phyloP scores from a whole-genome alignment of 345 rosid species.

The Gossypium mustelinum region DNA sequence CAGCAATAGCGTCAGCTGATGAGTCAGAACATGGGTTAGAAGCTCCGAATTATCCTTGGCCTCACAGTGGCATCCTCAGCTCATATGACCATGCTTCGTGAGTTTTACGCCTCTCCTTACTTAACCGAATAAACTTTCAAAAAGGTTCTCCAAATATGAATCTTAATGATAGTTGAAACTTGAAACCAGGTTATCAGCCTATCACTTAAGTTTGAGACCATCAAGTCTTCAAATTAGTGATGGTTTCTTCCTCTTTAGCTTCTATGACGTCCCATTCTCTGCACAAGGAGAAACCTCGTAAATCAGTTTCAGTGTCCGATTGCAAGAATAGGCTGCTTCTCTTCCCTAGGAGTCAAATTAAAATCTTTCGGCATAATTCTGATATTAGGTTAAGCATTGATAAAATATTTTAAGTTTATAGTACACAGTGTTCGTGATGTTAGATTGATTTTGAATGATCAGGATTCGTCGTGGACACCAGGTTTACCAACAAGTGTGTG shows the following conservation, averaged over 20 bases:
- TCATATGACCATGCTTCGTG: slow-evolving; percentile 99
- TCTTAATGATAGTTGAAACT: neutral
- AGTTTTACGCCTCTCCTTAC: slow-evolving; percentile 31
- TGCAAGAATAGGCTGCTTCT: neutral
- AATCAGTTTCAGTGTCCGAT: neutral
- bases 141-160: neutral
- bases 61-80: slow-evolving; percentile 92
- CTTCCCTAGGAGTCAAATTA: neutral
- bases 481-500: slow-evolving; percentile 96
- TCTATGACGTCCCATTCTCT: neutral
- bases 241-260: neutral
- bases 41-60: slow-evolving; percentile 94
- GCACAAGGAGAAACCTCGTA: neutral
- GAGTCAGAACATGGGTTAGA: slow-evolving; percentile 98
- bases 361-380: neutral
- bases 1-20: slow-evolving; percentile 81
- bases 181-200: neutral
- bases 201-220: neutral
- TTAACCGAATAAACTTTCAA: neutral
- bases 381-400: neutral
- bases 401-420: neutral
- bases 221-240: neutral
- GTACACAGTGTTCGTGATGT: slow-evolving; percentile 7
- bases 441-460: slow-evolving; percentile 28
- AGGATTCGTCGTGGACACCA: slow-evolving; percentile 99